Conservation (phyloP, 2,329 filamentous ascomycete genomes). For the Fusarium concolor region DNA sequence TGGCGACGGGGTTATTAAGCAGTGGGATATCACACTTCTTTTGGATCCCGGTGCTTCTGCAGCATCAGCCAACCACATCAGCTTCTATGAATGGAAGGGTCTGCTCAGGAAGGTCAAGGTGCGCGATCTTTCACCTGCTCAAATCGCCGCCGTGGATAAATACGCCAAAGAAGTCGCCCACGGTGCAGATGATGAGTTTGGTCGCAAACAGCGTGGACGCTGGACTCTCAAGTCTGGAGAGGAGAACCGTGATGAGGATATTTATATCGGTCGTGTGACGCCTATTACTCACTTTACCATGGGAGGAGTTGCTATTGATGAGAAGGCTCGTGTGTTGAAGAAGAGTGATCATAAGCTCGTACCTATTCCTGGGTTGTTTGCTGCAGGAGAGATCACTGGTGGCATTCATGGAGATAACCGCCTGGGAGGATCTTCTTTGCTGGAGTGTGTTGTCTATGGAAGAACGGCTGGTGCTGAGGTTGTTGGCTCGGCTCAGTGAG, state of each 20-base stretch:
- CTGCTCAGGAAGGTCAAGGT: constrained; percentile 68
- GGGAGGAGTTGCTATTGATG: constrained; percentile 70
- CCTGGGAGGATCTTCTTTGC: constrained; percentile 69
- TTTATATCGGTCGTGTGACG: constrained; percentile 70
- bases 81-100: constrained; percentile 73
- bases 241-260: constrained; percentile 60
- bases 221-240: constrained; percentile 63
- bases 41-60: constrained; percentile 69
- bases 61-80: constrained; percentile 65
- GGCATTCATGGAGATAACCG: constrained; percentile 73
- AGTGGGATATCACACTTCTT: constrained; percentile 70
- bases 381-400: constrained; percentile 72
- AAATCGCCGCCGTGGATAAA: constrained; percentile 58
- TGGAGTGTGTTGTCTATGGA: constrained; percentile 74
- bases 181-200: constrained; percentile 56
- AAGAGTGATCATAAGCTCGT: constrained; percentile 49
- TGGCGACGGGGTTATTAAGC: constrained; percentile 51
- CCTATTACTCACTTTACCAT: constrained; percentile 75
- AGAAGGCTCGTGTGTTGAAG: constrained; percentile 62
- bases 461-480: constrained; percentile 62
- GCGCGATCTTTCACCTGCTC: constrained; percentile 57
- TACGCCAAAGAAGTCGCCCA: constrained; percentile 61
- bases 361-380: constrained; percentile 68
- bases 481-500: constrained; percentile 13
- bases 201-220: constrained; percentile 63